Conservation (phyloP, 139 green algal species). For the Tetratostichococcus sp. region DNA sequence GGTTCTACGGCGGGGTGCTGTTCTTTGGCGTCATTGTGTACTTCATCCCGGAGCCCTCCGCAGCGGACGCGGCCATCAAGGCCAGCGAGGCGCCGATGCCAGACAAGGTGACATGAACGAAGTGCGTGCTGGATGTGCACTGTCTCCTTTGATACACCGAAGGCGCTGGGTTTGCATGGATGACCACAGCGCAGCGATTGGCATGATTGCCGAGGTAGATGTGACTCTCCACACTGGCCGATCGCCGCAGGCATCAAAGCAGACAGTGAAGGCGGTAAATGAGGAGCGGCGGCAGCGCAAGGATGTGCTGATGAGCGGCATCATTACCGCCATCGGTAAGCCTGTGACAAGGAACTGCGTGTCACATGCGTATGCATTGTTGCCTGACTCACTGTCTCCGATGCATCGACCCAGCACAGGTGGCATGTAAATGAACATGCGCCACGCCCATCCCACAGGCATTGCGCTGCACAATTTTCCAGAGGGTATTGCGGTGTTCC, state of each 20-base stretch:
- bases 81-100: neutral
- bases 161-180: too few species aligned
- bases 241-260: neutral
- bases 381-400: too few species aligned
- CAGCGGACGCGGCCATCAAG: neutral
- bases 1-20: slow-evolving; percentile 62
- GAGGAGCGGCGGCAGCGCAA: slow-evolving; percentile 31
- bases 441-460: too few species aligned
- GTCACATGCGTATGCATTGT: too few species aligned
- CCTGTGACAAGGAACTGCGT: too few species aligned
- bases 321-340: neutral
- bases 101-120: neutral
- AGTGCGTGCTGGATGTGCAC: too few species aligned
- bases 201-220: too few species aligned
- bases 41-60: slow-evolving; percentile 60
- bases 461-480: slow-evolving; percentile 72
- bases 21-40: slow-evolving; percentile 66
- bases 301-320: slow-evolving; percentile 21
- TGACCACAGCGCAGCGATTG: too few species aligned
- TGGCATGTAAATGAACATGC: too few species aligned
- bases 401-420: too few species aligned
- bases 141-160: too few species aligned
- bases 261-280: neutral
- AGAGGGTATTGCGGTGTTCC: slow-evolving; percentile 65
- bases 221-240: too few species aligned